A percentile compares a stretch with the other conserved stretches of the same genome.
Conservation (phyloP, 176 grass and related monocot species). For the Poa pratensis region DNA sequence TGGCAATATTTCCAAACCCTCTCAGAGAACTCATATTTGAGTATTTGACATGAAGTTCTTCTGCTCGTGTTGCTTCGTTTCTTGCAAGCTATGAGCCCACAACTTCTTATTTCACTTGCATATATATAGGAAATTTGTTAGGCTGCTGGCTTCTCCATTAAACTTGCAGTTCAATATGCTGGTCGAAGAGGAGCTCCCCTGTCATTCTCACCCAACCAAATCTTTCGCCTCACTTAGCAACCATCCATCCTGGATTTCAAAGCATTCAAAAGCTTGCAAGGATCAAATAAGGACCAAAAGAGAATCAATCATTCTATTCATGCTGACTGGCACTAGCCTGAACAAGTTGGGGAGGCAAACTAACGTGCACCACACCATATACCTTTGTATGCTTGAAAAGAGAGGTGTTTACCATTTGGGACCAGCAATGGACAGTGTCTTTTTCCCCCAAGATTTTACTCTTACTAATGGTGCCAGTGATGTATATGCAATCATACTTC, state of each 20-base stretch:
- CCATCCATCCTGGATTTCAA: constrained; percentile 55
- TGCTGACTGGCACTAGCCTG: constrained; percentile 22
- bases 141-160: constrained; percentile 20
- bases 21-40: constrained; percentile 33
- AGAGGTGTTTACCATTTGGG: constrained; percentile 21
- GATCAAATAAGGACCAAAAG: constrained; percentile 46
- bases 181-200: constrained; percentile 38
- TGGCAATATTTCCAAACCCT: constrained; percentile 65
- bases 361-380: constrained; percentile 33
- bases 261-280: constrained; percentile 70
- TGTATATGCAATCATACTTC: background rate
- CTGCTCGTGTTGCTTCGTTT: constrained; percentile 39
- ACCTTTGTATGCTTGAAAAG: constrained; percentile 44
- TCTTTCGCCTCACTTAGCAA: constrained; percentile 31
- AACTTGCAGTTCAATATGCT: constrained; percentile 35
- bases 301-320: constrained; percentile 27
- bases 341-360: constrained; percentile 31
- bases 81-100: constrained; percentile 4
- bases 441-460: background rate
- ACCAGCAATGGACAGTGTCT: constrained; percentile 33
- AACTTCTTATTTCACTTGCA: constrained; percentile 25
- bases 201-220: constrained; percentile 47
- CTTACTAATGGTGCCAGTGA: background rate
- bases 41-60: constrained; percentile 25
- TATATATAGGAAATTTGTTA: constrained; percentile 39